Evolutionary conservation across 1,139 yeast genomes (phyloP), one percentile per base, ranked within the genome.

Genomic region (Chernovozyma sophiae-reginae): DNA sequence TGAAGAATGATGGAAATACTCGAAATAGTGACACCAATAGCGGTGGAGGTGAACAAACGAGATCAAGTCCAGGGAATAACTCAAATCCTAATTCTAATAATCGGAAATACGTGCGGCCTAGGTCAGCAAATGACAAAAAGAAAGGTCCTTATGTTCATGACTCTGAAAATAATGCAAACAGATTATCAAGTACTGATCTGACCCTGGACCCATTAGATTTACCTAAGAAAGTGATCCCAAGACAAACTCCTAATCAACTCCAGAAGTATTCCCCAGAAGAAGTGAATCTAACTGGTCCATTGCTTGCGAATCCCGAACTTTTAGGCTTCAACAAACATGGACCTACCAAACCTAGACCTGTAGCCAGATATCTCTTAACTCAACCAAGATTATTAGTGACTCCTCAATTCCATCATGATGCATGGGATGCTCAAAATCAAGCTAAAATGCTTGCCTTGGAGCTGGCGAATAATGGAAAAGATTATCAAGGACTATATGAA

Each of bases 401-500:
- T 0, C 65, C 68, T 0, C 51, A 53, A 2, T 65, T 67, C 39
- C 41, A 39, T 8, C 73, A 58, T 39, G 53, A 68, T 43, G 51
- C 48, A 2, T 71, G 75, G 75, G 76, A 71, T 45, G 56, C 46
- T 35, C 49, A 53, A 22, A 71, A 71, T 48, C 77, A 71, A 43
- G 55, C 50, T 10, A 59, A 55, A 32, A 69, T 71, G 76, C 46
- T 50, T 7, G 41, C 43, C 14, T 56, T 67, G 60, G 77, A 69
- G 43, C 44, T 39, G 8, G 48, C 50, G 8, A 60, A 59, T 41
- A 46, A 42, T 19, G 70, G 71, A 1, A 46, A 45, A 30, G 77
- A 71, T 45, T 59, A 46, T 37, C 77, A 68, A 44, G 74, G 74
- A 1, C 45, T 69, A 13, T 71, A 70, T 42, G 77, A 71, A 43